A percentile compares a stretch with the other conserved stretches of the same genome.
These are phyloP conservation scores for Crithidia fasciculata DNA, from an alignment of 208 protist genomes.

Conservation along the genomic window DNA sequence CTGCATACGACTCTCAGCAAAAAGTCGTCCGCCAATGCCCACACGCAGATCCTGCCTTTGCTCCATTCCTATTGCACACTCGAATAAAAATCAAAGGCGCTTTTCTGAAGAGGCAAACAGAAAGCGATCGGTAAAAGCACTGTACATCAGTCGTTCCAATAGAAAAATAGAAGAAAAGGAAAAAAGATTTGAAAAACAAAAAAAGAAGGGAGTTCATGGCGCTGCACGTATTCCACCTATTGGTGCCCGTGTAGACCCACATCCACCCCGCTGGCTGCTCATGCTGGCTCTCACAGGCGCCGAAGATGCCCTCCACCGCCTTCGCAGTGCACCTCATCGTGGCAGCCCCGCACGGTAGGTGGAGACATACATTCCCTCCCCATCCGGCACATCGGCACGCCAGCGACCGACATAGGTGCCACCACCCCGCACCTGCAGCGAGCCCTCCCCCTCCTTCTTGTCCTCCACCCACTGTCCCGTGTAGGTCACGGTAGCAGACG, in stretches of 20 bases:
- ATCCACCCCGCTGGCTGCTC: constrained; percentile 29
- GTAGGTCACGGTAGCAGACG: constrained; percentile 63
- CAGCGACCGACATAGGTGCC: constrained; percentile 62
- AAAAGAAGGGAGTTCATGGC: not conserved
- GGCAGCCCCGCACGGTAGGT: constrained; percentile 9
- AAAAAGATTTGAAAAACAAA: not conserved
- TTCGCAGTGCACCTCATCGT: constrained; percentile 31
- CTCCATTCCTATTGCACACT: no score
- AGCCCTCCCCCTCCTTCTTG: constrained; percentile 75
- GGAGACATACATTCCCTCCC: constrained; percentile 45
- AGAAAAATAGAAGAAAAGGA: constrained; percentile 1
- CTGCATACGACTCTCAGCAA: no score
- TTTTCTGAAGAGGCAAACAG: not conserved
- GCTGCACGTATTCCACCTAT: not conserved
- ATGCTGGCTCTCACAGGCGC: constrained; percentile 12
- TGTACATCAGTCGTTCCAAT: not conserved
- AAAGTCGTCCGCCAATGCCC: no score
- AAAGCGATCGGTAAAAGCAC: not conserved
- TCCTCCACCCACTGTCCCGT: constrained; percentile 73
- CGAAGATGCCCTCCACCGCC: constrained; percentile 25
- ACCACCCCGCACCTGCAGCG: constrained; percentile 36
- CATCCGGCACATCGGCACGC: constrained; percentile 59
- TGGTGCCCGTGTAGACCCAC: constrained; percentile 19
- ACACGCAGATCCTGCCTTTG: no score
- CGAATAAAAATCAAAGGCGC: not conserved